Evolutionary conservation across 768 basidiomycete species (phyloP), one percentile per base, ranked within the genome.

Genomic region (Russula compacta): DNA sequence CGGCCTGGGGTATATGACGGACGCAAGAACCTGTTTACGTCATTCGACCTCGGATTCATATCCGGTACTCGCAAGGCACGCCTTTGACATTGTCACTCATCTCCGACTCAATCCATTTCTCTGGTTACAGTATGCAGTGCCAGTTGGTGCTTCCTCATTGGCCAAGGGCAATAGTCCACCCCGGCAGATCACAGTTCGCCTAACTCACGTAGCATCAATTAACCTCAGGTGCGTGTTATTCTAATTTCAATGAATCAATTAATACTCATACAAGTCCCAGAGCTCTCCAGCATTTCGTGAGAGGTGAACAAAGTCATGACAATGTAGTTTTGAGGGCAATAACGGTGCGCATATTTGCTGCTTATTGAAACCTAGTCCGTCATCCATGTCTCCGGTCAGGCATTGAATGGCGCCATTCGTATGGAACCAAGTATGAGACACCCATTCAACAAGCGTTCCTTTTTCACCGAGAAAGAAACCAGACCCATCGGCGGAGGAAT

Each of bases 1-100:
- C 88, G 85, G 9, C 81, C 78, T 8, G 85, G 79, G 17, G 89
- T 81, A 0, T 92, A 89, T 60, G 90, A 92, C 53, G 89, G 89
- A 0, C 78, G 85, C 42, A 92, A 90, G 71, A 92, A 90, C 60
- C 71, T 84, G 53, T 92, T 88, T 65, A 77, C 85, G 19, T 72
- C 82, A 11, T 77, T 80, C 36, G 76, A 80, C 54, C 75, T 91
- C 4, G 80, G 83, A 0, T 83, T 92, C 35, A 81, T 79, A 51
- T 14, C 35, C 2, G 77, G 77, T n/a, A 49, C 65, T 10, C 68
- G 60, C 61, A 86, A 84, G 73, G 86, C 79, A 66, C 63, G 74
- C 70, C 14, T 53, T 52, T 4, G 55, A 43, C 8, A 12, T 12
- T 7, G 14, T 14, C 12, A 19, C 17, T 6, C 6, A 44, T 38